phyloP scores from a whole-genome alignment of 192 early-diverging fungal species.

The Coemansia sp. region DNA sequence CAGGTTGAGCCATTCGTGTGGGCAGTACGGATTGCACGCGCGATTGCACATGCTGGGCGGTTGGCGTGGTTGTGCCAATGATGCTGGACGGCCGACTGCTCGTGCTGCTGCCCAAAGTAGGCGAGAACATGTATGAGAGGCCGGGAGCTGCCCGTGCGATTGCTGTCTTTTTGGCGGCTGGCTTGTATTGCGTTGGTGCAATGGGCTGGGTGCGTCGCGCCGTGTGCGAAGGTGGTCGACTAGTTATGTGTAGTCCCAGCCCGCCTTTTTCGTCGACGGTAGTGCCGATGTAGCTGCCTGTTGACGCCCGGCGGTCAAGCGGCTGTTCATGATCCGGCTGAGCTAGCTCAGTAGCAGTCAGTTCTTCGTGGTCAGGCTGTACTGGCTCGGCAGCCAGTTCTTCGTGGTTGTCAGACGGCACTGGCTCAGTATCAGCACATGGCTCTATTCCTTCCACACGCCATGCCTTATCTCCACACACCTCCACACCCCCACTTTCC shows the following conservation, averaged over 20 bases:
- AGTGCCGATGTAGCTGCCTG: slow-evolving; percentile 9
- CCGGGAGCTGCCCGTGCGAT: slow-evolving; percentile 51
- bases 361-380: not conserved
- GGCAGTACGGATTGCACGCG: not conserved
- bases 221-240: slow-evolving; percentile 28
- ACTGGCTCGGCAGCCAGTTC: not conserved
- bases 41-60: slow-evolving; percentile 7
- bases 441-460: too few species aligned
- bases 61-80: slow-evolving; percentile 20
- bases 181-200: slow-evolving; percentile 48
- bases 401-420: not conserved
- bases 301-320: slow-evolving; percentile 8
- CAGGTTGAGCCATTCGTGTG: not conserved
- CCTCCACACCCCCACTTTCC: too few species aligned
- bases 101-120: slow-evolving; percentile 15
- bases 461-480: too few species aligned
- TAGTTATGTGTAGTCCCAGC: slow-evolving; percentile 14
- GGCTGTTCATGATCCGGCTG: not conserved
- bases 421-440: too few species aligned
- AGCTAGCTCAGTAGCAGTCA: not conserved
- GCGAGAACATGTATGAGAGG: slow-evolving; percentile 54
- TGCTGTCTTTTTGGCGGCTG: slow-evolving; percentile 26
- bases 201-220: slow-evolving; percentile 17
- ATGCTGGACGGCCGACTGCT: slow-evolving; percentile 47
- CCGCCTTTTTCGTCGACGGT: slow-evolving; percentile 15